Conservation (phyloP, 139 green algal species). For the Gonium pectorale region DNA sequence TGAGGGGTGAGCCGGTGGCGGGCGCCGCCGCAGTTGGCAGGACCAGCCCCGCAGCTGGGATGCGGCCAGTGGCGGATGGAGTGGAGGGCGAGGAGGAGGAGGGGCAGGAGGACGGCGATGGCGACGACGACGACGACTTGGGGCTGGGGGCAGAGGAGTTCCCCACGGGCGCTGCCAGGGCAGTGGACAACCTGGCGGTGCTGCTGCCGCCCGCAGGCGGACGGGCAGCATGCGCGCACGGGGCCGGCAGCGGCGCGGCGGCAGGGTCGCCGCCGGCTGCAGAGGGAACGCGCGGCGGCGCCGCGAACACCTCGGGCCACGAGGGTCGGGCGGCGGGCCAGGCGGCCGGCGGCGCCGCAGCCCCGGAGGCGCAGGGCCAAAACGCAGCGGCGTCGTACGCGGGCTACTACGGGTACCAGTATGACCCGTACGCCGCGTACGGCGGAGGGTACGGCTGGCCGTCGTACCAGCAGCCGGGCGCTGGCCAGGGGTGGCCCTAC, state of each 20-base stretch:
- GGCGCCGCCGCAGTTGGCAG: not conserved
- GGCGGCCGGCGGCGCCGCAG: not conserved
- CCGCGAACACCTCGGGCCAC: not conserved
- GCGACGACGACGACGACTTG: constrained; percentile 37
- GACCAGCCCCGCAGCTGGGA: not conserved
- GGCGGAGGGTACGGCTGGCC: not conserved
- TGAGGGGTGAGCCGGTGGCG: constrained; percentile 15
- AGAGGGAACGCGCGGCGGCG: too few relatives aligned
- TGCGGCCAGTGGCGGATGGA: not conserved
- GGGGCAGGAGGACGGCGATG: not conserved
- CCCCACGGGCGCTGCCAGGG: not conserved
- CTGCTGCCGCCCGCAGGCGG: constrained; percentile 19
- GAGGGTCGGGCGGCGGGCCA: too few relatives aligned
- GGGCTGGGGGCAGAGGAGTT: constrained; percentile 39
- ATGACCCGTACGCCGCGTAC: not conserved
- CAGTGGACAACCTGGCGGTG: constrained; percentile 16
- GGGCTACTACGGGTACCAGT: not conserved
- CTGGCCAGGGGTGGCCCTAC: too few relatives aligned
- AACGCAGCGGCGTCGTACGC: not conserved
- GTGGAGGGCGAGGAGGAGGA: not conserved
- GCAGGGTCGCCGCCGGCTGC: not conserved
- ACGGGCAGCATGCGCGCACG: not conserved
- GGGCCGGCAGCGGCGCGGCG: not conserved
- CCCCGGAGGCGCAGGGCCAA: not conserved
- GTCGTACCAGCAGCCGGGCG: not conserved